A percentile compares a stretch with the other conserved stretches of the same genome.
Evolutionary conservation across 805 yeast species (phyloP).

Genomic region (Yarrowia deformans): DNA sequence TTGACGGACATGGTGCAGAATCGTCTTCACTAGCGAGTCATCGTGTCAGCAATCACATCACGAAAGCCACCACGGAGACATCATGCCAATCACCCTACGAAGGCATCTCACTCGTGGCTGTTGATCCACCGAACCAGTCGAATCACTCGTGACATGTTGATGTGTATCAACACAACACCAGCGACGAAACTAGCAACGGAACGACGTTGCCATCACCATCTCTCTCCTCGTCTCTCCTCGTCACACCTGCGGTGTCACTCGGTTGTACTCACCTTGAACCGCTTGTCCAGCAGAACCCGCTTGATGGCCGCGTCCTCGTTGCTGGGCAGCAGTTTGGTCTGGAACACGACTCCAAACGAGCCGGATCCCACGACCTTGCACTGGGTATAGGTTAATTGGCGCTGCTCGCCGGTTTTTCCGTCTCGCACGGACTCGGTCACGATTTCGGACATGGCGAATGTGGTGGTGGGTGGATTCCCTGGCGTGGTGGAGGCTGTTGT

Average conservation of each 20-base stretch:
- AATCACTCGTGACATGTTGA: too few species aligned
- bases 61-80: neutral
- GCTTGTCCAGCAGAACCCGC: constrained; percentile 92
- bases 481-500: neutral
- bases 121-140: too few species aligned
- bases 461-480: too few species aligned
- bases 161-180: too few species aligned
- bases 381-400: constrained; percentile 75
- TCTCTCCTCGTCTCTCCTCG: neutral
- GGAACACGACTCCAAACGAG: constrained; percentile 98
- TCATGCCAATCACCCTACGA: too few species aligned
- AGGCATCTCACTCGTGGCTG: too few species aligned
- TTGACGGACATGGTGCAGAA: too few species aligned
- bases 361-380: constrained; percentile 97
- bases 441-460: constrained; percentile 43
- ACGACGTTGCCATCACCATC: too few species aligned
- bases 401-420: constrained; percentile 70
- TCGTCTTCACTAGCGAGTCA: too few species aligned
- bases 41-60: neutral
- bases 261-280: constrained; percentile 58
- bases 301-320: constrained; percentile 89
- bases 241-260: neutral
- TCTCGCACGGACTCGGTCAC: constrained; percentile 72
- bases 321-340: constrained; percentile 75
- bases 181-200: too few species aligned